A percentile compares a stretch with the other conserved stretches of the same genome.
phyloP scores from a whole-genome alignment of 164 flowering plant genomes.

The Stephania japonica region DNA sequence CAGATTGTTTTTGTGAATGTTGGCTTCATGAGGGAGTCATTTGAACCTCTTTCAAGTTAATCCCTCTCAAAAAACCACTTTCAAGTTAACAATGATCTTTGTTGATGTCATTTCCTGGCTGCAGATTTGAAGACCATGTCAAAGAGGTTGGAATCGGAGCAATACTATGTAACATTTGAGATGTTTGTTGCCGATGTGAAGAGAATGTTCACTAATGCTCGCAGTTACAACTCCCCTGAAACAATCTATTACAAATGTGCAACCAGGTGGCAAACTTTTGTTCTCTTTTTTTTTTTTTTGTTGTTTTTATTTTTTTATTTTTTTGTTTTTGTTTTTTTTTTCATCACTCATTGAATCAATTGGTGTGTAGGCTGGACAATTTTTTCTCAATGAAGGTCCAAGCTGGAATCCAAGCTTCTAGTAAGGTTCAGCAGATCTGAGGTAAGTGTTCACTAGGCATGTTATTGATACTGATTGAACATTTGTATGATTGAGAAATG shows the following conservation, averaged over 20 bases:
- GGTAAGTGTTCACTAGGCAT: not conserved
- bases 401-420: constrained; percentile 53
- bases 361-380: constrained; percentile 57
- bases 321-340: not conserved
- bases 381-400: constrained; percentile 73
- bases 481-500: not conserved
- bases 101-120: not conserved
- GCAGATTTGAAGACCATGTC: constrained; percentile 91
- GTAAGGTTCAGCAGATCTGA: constrained; percentile 44
- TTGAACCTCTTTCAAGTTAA: too few species aligned
- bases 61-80: not conserved
- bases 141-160: constrained; percentile 90
- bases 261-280: constrained; percentile 45
- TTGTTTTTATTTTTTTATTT: too few species aligned
- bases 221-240: constrained; percentile 90
- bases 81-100: not conserved
- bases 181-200: constrained; percentile 91
- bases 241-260: constrained; percentile 94
- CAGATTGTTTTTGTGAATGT: not conserved
- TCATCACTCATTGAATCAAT: not conserved
- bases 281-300: not conserved
- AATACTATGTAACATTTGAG: constrained; percentile 90
- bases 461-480: too few species aligned
- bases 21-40: too few species aligned
- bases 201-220: constrained; percentile 89